Evolutionary conservation across 768 basidiomycete genomes (phyloP).

Genomic region (Dentipellis fragilis): DNA sequence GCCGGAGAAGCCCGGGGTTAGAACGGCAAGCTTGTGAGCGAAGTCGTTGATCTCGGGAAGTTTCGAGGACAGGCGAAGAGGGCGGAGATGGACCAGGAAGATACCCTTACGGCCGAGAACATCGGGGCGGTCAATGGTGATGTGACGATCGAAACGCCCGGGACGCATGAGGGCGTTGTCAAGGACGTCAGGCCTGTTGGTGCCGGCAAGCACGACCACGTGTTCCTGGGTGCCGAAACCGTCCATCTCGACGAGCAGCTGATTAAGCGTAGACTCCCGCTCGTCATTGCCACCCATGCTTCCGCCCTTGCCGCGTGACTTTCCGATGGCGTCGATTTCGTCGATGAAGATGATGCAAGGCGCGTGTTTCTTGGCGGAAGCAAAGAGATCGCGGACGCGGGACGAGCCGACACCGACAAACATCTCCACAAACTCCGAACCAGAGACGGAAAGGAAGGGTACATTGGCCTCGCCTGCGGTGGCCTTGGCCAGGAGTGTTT

Average conservation of each 20-base stretch:
- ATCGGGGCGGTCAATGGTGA: conserved; percentile 90
- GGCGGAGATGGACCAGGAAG: conserved; percentile 84
- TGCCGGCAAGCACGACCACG: conserved; percentile 92
- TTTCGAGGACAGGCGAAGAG: conserved; percentile 56
- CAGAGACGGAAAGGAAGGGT: conserved; percentile 96
- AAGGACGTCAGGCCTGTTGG: conserved; percentile 93
- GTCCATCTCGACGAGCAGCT: conserved; percentile 98
- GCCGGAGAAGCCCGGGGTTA: conserved; percentile 97
- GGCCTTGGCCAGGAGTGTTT: conserved; percentile 95
- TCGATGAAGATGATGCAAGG: conserved; percentile 99
- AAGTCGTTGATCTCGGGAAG: conserved; percentile 45
- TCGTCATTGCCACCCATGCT: conserved; percentile 93
- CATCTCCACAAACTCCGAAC: conserved; percentile 99
- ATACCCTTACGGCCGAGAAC: conserved; percentile 91
- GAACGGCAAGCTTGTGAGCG: conserved; percentile 88
- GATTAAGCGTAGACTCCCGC: conserved; percentile 94
- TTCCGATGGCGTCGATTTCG: conserved; percentile 99
- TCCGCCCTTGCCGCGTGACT: conserved; percentile 71
- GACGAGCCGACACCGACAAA: conserved; percentile 99
- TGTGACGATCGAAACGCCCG: conserved; percentile 95
- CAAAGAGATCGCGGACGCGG: conserved; percentile 93
- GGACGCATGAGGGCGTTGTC: conserved; percentile 94
- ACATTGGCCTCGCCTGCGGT: conserved; percentile 97
- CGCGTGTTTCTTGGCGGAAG: conserved; percentile 94
- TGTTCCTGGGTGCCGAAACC: conserved; percentile 97